Conservation (phyloP, 495 filamentous ascomycete genomes). For the Trichodelitschia bisporula region DNA sequence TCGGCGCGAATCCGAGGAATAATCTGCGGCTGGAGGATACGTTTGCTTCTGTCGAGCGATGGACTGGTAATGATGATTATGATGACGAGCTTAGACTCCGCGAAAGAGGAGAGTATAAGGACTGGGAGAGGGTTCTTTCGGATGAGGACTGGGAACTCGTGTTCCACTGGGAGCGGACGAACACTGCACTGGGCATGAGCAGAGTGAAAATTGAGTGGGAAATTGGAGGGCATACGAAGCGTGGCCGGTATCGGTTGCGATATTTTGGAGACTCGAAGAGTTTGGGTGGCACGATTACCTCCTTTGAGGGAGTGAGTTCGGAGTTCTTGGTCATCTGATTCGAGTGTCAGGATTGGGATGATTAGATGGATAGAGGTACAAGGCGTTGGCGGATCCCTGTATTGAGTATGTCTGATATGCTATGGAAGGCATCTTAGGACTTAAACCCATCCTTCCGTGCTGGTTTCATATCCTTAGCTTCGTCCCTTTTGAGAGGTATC, state of each 20-base stretch:
- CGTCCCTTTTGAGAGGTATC: no score
- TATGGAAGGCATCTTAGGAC: no score
- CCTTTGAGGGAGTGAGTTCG: slow-evolving; percentile 54
- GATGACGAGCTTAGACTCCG: no score
- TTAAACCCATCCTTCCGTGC: no score
- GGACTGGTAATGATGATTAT: slow-evolving; percentile 15
- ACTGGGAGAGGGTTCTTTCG: slow-evolving; percentile 42
- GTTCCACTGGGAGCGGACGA: slow-evolving; percentile 61
- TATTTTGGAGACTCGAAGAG: slow-evolving; percentile 72
- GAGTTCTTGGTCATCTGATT: slow-evolving; percentile 27
- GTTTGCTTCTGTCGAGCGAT: slow-evolving; percentile 52
- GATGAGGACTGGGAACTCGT: slow-evolving; percentile 62
- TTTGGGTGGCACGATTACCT: slow-evolving; percentile 33
- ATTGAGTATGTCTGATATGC: no score
- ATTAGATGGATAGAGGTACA: no score
- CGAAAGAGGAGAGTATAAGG: no score
- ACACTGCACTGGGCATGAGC: slow-evolving; percentile 44
- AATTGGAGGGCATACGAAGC: slow-evolving; percentile 11
- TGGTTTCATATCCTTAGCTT: no score
- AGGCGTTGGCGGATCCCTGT: no score
- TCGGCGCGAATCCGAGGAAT: slow-evolving; percentile 80
- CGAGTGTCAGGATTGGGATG: no score
- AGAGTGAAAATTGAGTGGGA: slow-evolving; percentile 65
- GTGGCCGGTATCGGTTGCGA: slow-evolving; percentile 39
- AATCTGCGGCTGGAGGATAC: slow-evolving; percentile 56